A percentile compares a stretch with the other conserved stretches of the same genome.
These are phyloP conservation scores for Fusarium dlaminii DNA, from an alignment of 2,329 filamentous ascomycete species.

Conservation along the genomic window DNA sequence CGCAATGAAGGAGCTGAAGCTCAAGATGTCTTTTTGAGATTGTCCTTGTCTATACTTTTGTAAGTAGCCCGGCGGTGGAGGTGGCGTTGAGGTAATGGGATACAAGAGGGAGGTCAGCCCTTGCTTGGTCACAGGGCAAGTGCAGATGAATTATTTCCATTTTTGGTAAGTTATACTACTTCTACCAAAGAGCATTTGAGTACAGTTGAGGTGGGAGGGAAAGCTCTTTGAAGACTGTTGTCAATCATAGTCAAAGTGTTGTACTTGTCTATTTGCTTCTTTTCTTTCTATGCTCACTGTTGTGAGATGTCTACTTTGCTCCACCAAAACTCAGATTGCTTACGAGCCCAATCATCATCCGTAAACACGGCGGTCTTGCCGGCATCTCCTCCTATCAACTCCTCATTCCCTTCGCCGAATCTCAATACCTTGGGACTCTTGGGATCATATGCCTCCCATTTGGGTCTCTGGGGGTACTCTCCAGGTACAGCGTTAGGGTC, in stretches of 20 bases:
- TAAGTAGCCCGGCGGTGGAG: not conserved
- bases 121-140: not conserved
- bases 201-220: not conserved
- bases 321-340: constrained; percentile 60
- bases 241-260: not conserved
- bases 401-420: constrained; percentile 58
- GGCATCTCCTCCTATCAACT: constrained; percentile 54
- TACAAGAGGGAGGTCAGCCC: not conserved
- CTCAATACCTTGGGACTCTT: constrained; percentile 49
- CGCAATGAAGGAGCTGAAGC: not conserved
- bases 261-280: fast-evolving
- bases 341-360: constrained; percentile 53
- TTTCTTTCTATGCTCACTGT: constrained; percentile 23
- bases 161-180: not conserved
- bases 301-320: constrained; percentile 51
- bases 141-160: not conserved
- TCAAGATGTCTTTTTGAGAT: not conserved
- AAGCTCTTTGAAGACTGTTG: fast-evolving
- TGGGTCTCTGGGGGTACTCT: constrained; percentile 39
- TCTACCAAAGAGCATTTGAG: fast-evolving
- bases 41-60: fast-evolving
- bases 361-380: constrained; percentile 51
- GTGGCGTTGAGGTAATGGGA: fast-evolving
- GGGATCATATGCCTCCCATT: constrained; percentile 49
- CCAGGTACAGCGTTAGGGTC: constrained; percentile 52